phyloP scores from a whole-genome alignment of 345 rosid genomes.

The Streptanthus diversifolius region DNA sequence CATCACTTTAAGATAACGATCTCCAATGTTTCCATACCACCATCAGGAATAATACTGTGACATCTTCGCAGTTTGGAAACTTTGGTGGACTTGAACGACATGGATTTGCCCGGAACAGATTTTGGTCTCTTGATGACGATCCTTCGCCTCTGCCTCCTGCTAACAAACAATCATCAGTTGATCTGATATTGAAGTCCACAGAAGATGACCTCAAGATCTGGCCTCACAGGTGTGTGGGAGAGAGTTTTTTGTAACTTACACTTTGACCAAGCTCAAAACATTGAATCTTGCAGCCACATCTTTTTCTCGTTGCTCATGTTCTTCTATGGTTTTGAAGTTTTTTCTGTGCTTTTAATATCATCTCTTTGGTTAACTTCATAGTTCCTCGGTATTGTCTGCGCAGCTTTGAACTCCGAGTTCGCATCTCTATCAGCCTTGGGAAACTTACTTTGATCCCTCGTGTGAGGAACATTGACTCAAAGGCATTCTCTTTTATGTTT shows the following conservation, averaged over 20 bases:
- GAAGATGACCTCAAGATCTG: conserved; percentile 81
- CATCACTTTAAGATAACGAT: conserved; percentile 16
- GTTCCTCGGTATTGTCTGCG: conserved; percentile 10
- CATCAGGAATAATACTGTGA: background rate
- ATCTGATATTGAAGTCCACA: conserved; percentile 67
- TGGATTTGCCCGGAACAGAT: conserved; percentile 81
- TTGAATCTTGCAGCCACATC: background rate
- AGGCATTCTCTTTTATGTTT: conserved; percentile 75
- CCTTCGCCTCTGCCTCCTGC: conserved; percentile 84
- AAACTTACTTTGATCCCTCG: conserved; percentile 89
- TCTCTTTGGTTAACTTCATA: conserved; percentile 1
- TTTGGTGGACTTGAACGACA: conserved; percentile 76
- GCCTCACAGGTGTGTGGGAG: conserved; percentile 65
- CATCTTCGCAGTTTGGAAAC: conserved; percentile 61
- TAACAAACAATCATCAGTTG: conserved; percentile 65
- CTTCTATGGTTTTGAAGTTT: background rate
- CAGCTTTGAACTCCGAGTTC: conserved; percentile 93
- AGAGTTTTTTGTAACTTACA: conserved; percentile 13
- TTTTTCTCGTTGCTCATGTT: background rate
- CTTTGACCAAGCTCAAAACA: background rate
- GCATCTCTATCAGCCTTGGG: conserved; percentile 65
- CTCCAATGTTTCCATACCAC: background rate
- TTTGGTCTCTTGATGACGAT: conserved; percentile 72
- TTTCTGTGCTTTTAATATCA: conserved; percentile 1
- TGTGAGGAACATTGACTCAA: conserved; percentile 82